A percentile compares a stretch with the other conserved stretches of the same genome.
These are phyloP conservation scores for Colletotrichum sp. DNA, from an alignment of 2,329 filamentous ascomycete species.

Conservation along the genomic window DNA sequence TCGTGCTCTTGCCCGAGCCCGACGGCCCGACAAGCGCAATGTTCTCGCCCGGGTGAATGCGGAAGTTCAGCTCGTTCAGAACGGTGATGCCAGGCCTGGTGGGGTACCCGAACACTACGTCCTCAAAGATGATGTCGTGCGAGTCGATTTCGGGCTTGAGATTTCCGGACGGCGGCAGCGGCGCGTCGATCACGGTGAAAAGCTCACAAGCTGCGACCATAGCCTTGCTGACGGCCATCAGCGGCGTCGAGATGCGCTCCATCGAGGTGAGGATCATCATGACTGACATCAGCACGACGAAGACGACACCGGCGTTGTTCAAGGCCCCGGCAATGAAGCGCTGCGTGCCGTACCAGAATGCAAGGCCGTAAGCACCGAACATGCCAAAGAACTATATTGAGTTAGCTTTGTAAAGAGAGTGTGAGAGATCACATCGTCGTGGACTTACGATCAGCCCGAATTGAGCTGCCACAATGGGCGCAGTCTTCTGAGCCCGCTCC, in stretches of 20 bases:
- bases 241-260: constrained; percentile 41
- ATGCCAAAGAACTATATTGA: constrained; percentile 32
- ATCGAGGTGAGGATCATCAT: constrained; percentile 40
- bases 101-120: constrained; percentile 30
- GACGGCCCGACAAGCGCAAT: constrained; percentile 48
- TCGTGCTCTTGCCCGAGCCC: constrained; percentile 49
- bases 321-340: constrained; percentile 38
- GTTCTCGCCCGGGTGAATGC: constrained; percentile 24
- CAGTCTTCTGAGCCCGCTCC: constrained; percentile 36
- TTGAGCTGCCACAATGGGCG: constrained; percentile 34
- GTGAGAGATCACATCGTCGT: background rate
- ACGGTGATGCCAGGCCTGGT: constrained; percentile 35
- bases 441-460: constrained; percentile 28
- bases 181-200: constrained; percentile 32
- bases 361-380: constrained; percentile 40
- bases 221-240: constrained; percentile 37
- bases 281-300: constrained; percentile 41
- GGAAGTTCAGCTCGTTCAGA: constrained; percentile 34
- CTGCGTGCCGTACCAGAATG: constrained; percentile 49
- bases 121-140: constrained; percentile 21
- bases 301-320: constrained; percentile 38
- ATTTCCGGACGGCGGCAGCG: constrained; percentile 21
- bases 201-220: constrained; percentile 32
- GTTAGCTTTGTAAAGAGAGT: background rate
- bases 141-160: constrained; percentile 26